Base-by-base conservation (phyloP, 495 filamentous ascomycete species). In the Xylaria cubensis region DNA sequence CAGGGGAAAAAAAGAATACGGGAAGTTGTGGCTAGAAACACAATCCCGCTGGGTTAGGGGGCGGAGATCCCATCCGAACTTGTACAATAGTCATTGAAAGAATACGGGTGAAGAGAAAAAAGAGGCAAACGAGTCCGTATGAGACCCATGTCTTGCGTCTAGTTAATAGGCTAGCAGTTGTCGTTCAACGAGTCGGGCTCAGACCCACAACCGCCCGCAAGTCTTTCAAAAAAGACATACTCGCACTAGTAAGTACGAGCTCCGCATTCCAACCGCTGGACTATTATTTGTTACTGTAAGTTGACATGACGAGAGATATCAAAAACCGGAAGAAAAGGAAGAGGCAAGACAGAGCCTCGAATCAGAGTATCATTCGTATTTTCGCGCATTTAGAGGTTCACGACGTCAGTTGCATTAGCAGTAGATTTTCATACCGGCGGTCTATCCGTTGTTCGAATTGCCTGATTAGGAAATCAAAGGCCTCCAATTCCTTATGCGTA, bases 141-240 rank as follows among this genome's bases (percentile, higher is more conserved):
- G 53, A 32, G 53, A 56, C 26, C 46, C 8, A 21, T n/a, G 48
- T 67, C 9, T 48, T 56, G 10, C 19, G 34, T 42, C 3, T 9
- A 44, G 10, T 56, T 50, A 13, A 48, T 65, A 65, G 63, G 63
- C 32, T 50, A 17, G 21, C 4, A 67, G 44, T n/a, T 29, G 19
- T 36, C 19, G 44, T 56, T 55, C 32, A 42, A 67, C 65, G 65
- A 67, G 50, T 67, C 65, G 36, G 36, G n/a, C 15, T 13, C 10
- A 15, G 39, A 29, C 36, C 61, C 61, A 44, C 61, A 44, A 44
- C 21, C 39, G 61, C 21, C 9, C 44, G 44, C 5, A 42, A 42
- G 7, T 12, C 61, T 44, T 13, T 26, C n/a, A n/a, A 29, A 36
- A 36, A 7, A 34, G 32, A 59, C 56, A 36, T 15, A 29, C 24